phyloP scores from a whole-genome alignment of 2,329 filamentous ascomycete genomes.

The Paecilomyces fulvus region DNA sequence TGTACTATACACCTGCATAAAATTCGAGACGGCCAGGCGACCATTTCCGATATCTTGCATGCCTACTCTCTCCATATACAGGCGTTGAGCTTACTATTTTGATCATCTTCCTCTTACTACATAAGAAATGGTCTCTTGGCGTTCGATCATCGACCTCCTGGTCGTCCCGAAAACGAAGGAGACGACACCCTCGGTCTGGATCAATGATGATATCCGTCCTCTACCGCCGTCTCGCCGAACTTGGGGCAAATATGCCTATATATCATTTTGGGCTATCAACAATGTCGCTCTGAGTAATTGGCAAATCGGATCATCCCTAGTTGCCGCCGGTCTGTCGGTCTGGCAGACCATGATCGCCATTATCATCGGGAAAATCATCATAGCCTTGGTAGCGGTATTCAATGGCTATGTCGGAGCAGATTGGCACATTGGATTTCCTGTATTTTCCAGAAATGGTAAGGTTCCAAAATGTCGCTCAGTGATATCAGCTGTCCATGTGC shows the following conservation, averaged over 20 bases:
- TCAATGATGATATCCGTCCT: conserved; percentile 35
- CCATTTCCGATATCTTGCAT: not conserved
- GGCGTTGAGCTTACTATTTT: not conserved
- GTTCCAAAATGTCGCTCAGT: not conserved
- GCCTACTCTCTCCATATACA: not conserved
- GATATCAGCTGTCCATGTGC: not conserved
- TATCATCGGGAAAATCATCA: conserved; percentile 33
- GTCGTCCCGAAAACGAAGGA: conserved; percentile 3
- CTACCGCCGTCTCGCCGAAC: conserved; percentile 31
- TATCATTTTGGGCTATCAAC: conserved; percentile 35
- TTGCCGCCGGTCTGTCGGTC: conserved; percentile 31
- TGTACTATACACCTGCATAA: not conserved
- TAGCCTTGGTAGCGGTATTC: conserved; percentile 24
- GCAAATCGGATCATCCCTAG: conserved; percentile 28
- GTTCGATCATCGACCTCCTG: not conserved
- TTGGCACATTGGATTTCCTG: conserved; percentile 39
- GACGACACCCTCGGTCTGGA: conserved; percentile 23
- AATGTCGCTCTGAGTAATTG: conserved; percentile 29
- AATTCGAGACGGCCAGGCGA: not conserved
- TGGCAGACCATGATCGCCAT: conserved; percentile 35
- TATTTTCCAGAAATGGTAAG: conserved; percentile 24
- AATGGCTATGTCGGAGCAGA: conserved; percentile 32
- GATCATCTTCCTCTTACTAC: not conserved
- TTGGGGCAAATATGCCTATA: conserved; percentile 29
- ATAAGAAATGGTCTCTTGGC: conserved; percentile 1